Conservation (phyloP, 2,329 filamentous ascomycete genomes). For the Penicillium janthinellum region DNA sequence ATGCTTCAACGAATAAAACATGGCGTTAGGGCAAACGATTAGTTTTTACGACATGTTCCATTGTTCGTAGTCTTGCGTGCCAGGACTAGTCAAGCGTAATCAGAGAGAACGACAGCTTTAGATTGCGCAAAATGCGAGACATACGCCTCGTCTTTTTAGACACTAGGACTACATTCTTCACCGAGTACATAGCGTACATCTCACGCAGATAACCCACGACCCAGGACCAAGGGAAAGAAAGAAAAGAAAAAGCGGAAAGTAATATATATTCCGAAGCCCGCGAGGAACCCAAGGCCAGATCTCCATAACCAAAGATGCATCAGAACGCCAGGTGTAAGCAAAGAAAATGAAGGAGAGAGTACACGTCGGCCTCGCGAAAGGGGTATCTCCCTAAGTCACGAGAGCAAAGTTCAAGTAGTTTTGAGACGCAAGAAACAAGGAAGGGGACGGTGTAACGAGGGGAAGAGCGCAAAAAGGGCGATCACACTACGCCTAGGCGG, state of each 20-base stretch:
- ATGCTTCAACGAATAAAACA: slow-evolving; percentile 5
- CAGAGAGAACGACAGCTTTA: not conserved
- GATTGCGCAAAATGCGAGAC: not conserved
- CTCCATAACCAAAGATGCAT: slow-evolving; percentile 36
- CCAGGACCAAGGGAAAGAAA: not conserved
- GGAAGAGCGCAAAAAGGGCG: slow-evolving; percentile 3
- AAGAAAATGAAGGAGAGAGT: slow-evolving; percentile 15
- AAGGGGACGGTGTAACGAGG: slow-evolving; percentile 17
- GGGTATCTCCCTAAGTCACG: not conserved
- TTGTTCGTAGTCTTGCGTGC: not conserved
- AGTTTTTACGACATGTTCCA: too few relatives aligned
- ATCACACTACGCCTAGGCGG: not conserved
- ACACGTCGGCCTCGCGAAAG: slow-evolving; percentile 10
- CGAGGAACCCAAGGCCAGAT: slow-evolving; percentile 33
- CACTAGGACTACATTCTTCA: slow-evolving; percentile 13
- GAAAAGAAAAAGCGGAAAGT: slow-evolving; percentile 2
- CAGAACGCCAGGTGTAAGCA: slow-evolving; percentile 35
- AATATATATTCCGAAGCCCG: slow-evolving; percentile 21
- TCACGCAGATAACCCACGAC: not conserved
- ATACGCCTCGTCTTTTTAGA: slow-evolving; percentile 8
- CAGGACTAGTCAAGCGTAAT: not conserved
- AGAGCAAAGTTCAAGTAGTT: not conserved
- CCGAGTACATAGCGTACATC: slow-evolving; percentile 4
- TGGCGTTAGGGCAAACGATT: not conserved
- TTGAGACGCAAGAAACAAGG: slow-evolving; percentile 6